Evolutionary conservation across 2,329 filamentous ascomycete genomes (phyloP).

Genomic region (Botryotinia calthae): DNA sequence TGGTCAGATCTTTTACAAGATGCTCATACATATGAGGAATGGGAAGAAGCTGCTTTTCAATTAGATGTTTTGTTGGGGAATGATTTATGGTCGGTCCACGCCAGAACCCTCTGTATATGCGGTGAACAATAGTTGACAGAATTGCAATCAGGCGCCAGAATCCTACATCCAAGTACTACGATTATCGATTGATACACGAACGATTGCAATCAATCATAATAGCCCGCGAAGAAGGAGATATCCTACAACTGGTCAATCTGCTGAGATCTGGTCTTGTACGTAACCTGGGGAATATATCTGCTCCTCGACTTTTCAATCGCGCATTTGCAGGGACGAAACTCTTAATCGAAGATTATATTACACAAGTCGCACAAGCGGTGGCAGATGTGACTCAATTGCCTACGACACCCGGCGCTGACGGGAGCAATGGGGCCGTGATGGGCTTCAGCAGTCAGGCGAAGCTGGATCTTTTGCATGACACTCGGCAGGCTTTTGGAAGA

Average conservation of each 20-base stretch:
- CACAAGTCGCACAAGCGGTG: conserved; percentile 77
- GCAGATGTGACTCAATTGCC: conserved; percentile 70
- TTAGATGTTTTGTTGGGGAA: conserved; percentile 80
- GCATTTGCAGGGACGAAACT: conserved; percentile 87
- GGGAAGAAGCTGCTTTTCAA: conserved; percentile 78
- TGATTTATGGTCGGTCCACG: conserved; percentile 66
- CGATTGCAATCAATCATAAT: conserved; percentile 68
- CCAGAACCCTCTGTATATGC: background rate
- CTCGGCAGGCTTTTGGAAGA: conserved; percentile 81
- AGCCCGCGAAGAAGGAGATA: conserved; percentile 68
- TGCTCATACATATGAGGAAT: conserved; percentile 75
- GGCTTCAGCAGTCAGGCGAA: conserved; percentile 54
- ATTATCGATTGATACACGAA: conserved; percentile 79
- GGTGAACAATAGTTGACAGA: background rate
- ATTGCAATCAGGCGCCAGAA: conserved; percentile 66
- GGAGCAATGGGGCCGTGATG: conserved; percentile 40
- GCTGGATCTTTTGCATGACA: conserved; percentile 82
- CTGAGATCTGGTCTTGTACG: conserved; percentile 76
- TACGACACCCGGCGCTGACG: conserved; percentile 48
- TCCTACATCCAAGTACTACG: conserved; percentile 76
- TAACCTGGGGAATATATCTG: conserved; percentile 88
- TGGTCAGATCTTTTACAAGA: conserved; percentile 64
- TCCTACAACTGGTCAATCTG: conserved; percentile 73
- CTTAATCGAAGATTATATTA: conserved; percentile 87
- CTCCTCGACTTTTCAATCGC: conserved; percentile 76